A percentile compares a stretch with the other conserved stretches of the same genome.
Conservation (phyloP, 2,329 filamentous ascomycete genomes). For the Talaromyces piceae region DNA sequence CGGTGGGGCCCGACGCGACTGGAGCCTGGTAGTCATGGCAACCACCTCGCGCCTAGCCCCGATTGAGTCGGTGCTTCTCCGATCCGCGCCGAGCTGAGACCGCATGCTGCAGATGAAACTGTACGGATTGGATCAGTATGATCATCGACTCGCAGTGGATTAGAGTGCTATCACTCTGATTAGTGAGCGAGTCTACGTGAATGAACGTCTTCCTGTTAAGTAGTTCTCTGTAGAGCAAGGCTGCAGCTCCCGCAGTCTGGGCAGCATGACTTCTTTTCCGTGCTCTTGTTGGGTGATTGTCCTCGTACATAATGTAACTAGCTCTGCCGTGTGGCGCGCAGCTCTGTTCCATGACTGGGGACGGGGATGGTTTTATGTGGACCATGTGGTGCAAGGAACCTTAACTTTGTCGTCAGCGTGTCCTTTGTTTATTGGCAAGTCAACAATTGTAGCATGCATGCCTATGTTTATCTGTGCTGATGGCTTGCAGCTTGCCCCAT, state of each 20-base stretch:
- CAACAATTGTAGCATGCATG: no score
- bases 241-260: background rate
- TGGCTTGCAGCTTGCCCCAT: no score
- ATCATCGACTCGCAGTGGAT: background rate
- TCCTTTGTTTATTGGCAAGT: constrained; percentile 6
- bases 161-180: no score
- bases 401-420: background rate
- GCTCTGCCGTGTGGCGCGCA: background rate
- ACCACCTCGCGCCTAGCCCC: constrained; percentile 7
- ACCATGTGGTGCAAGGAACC: background rate
- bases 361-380: no score
- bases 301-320: background rate
- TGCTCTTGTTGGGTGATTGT: background rate
- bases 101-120: background rate
- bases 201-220: no score
- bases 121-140: background rate
- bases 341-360: background rate
- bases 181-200: no score
- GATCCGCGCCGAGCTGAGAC: background rate
- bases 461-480: no score
- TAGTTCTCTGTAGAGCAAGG: no score
- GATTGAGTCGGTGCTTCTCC: constrained; percentile 1
- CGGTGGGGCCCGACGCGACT: background rate
- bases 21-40: constrained; percentile 7
- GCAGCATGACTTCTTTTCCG: background rate